Evolutionary conservation across 495 filamentous ascomycete genomes (phyloP), one percentile per base, ranked within the genome.

Genomic region (Zalerion maritima): DNA sequence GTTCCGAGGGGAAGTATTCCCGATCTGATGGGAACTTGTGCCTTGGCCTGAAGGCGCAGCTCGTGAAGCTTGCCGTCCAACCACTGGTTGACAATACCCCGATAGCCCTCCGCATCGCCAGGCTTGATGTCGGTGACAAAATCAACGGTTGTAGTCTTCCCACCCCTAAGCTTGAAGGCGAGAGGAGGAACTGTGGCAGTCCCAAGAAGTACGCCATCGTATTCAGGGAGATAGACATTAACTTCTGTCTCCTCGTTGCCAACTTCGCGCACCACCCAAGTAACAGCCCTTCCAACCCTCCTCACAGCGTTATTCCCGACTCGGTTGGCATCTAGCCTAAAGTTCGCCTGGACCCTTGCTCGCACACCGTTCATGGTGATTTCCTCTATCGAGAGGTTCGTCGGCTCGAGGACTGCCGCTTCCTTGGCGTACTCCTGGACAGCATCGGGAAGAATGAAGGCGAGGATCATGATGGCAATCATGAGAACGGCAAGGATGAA

Each of bases 51-150:
- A 2, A 96, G 46, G 28, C 62, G 67, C 18, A 96, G 49, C 28
- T 60, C 55, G 2, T 67, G 66, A 28, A 97, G 49, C 29, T 64
- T 71, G 18, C 87, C 86, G 12, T 80, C 70, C 31, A 97, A 41
- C 75, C 82, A 97, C 47, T 93, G 81, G 38, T 83, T 74, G 11
- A 82, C 83, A 33, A 96, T 67, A n/a, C 61, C 62, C 24, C 79
- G 73, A 28, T 94, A 69, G 6, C 73, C 77, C 35, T 79, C 73
- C n/a, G 81, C 55, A 39, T 84, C 73, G 18, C 81, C 82, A 11
- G 82, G 75, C 14, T 64, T 50, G 28, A 94, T 49, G 36, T 89
- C 75, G 18, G 73, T 66, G 31, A 87, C 49, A 36, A 94, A 75
- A 38, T 94, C 81, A 19, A 94, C 55, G 29, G 64, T 52, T 13